Conservation (phyloP, 306 rosid species). For the Astragalus glycyphyllos region DNA sequence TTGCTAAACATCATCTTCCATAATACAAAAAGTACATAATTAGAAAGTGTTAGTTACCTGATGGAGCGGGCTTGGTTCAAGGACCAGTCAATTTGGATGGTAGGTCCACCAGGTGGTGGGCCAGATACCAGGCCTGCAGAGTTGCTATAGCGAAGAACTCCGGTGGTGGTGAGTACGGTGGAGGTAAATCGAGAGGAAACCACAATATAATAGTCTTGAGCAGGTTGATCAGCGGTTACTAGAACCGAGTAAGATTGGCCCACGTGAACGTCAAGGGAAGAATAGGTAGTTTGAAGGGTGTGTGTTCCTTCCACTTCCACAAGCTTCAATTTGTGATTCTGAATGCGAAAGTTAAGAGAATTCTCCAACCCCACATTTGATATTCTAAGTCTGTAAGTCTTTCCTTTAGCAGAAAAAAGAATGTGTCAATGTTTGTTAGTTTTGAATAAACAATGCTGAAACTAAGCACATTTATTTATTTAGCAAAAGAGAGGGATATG, state of each 20-base stretch:
- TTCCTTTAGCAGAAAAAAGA: slow-evolving; percentile 55
- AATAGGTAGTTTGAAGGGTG: slow-evolving; percentile 82
- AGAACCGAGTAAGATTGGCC: slow-evolving; percentile 97
- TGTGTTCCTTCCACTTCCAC: slow-evolving; percentile 99
- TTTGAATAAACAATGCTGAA: background rate
- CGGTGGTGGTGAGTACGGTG: slow-evolving; percentile 66
- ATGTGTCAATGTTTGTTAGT: background rate
- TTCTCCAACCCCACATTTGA: slow-evolving; percentile 86
- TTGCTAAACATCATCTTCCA: no score
- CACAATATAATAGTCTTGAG: slow-evolving; percentile 79
- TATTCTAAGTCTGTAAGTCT: slow-evolving; percentile 93
- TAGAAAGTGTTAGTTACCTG: no score
- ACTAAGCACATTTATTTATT: no score
- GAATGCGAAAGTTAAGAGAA: slow-evolving; percentile 87
- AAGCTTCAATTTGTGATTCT: slow-evolving; percentile 75
- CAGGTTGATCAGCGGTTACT: slow-evolving; percentile 90
- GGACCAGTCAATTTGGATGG: slow-evolving; percentile 95
- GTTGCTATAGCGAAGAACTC: slow-evolving; percentile 75
- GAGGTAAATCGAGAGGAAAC: slow-evolving; percentile 79
- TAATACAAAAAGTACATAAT: no score
- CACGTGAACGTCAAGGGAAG: slow-evolving; percentile 87
- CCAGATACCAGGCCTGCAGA: slow-evolving; percentile 82
- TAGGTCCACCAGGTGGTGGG: slow-evolving; percentile 96
- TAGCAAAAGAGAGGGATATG: no score
- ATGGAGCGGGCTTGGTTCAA: slow-evolving; percentile 97